phyloP scores from a whole-genome alignment of 352 stramenopile species.

The Globisporangium nunn region DNA sequence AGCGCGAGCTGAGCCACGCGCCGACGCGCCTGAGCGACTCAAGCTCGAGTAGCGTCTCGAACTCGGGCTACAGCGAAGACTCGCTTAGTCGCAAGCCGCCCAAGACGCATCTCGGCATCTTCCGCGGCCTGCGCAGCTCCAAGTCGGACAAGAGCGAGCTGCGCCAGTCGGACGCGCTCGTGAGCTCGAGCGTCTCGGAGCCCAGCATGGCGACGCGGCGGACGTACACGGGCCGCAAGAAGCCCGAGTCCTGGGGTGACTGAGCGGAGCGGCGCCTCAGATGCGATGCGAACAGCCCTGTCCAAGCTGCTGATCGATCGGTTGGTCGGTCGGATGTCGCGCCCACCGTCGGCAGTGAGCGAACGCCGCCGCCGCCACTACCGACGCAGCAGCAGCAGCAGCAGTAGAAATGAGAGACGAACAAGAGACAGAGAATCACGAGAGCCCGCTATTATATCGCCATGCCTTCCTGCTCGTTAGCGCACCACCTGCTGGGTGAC shows the following conservation, averaged over 20 bases:
- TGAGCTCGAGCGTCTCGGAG: conserved; percentile 29
- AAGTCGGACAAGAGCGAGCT: conserved; percentile 14
- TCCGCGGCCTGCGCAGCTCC: conserved; percentile 32
- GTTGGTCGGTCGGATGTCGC: no score
- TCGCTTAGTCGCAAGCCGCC: conserved; percentile 11
- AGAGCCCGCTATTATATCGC: background rate
- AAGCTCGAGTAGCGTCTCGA: conserved; percentile 43
- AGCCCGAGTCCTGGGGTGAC: conserved; percentile 65
- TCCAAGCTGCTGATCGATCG: background rate
- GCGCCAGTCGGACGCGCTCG: conserved; percentile 31
- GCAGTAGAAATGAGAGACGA: background rate
- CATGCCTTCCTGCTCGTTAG: no score
- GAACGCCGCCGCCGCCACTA: no score
- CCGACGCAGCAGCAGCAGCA: no score
- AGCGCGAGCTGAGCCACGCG: conserved; percentile 22
- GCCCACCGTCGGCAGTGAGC: background rate
- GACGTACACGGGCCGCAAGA: conserved; percentile 74
- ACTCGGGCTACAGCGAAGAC: conserved; percentile 32
- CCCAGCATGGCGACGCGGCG: conserved; percentile 28
- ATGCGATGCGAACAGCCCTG: no score
- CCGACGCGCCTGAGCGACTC: conserved; percentile 43
- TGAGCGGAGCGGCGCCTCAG: conserved; percentile 14
- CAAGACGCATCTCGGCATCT: conserved; percentile 30
- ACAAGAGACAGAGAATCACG: background rate
- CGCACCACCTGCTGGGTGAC: no score